Percentiles rank a stretch among this genome's conserved stretches.
Conservation (phyloP, 1,284 basidiomycete species). For the Ustilago cynodontis region DNA sequence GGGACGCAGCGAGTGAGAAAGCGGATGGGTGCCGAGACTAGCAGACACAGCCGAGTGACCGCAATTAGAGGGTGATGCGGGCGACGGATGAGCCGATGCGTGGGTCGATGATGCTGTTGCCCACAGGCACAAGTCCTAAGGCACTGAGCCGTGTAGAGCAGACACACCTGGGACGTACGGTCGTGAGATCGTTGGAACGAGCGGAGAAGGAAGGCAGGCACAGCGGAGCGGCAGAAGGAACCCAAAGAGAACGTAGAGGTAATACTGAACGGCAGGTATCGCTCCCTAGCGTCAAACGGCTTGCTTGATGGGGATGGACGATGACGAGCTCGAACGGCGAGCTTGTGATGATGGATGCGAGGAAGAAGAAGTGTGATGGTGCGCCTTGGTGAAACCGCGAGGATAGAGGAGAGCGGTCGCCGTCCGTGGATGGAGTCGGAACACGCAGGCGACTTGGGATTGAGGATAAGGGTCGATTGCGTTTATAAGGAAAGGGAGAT, state of each 20-base stretch:
- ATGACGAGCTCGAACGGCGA: neutral
- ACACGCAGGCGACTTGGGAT: constrained; percentile 6
- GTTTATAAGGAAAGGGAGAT: constrained; percentile 25
- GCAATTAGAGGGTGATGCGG: neutral
- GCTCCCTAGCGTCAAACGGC: neutral
- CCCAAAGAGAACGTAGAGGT: neutral
- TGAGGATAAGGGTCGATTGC: constrained; percentile 14
- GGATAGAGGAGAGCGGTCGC: neutral
- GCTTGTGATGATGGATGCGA: neutral
- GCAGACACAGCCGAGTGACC: neutral
- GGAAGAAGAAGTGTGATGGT: neutral
- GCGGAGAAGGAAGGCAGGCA: neutral
- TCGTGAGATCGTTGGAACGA: neutral
- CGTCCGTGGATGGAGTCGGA: constrained; percentile 10
- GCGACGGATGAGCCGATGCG: neutral
- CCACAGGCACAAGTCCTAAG: neutral
- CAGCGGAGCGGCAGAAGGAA: neutral
- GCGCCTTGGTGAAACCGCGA: constrained; percentile 11
- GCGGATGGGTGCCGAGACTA: neutral
- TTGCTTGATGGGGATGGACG: neutral
- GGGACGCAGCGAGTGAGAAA: neutral
- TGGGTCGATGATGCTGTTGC: neutral
- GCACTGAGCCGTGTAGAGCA: neutral
- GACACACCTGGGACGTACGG: neutral
- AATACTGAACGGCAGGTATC: neutral